Percentiles rank a stretch among this genome's conserved stretches.
Conservation (phyloP, 1,284 basidiomycete genomes). For the Meira nashicola region DNA sequence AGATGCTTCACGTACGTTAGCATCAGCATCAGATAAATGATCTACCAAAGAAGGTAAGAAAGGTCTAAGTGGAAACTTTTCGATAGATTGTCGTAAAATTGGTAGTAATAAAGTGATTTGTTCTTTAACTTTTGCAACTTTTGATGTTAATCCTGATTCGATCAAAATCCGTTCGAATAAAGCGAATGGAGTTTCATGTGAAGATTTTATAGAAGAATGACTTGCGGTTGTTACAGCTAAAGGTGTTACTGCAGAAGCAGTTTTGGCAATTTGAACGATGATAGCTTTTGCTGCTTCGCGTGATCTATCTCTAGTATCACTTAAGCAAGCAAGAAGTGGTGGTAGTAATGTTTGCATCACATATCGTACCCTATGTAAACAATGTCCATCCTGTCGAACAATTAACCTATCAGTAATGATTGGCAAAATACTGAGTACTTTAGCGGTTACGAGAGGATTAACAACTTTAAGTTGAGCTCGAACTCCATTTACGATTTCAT, state of each 20-base stretch:
- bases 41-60: constrained; percentile 77
- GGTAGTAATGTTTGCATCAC: constrained; percentile 53
- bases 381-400: too few species aligned
- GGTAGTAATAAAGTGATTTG: constrained; percentile 58
- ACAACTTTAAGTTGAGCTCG: too few species aligned
- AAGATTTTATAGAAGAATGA: constrained; percentile 38
- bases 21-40: constrained; percentile 81
- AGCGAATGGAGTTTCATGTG: background rate
- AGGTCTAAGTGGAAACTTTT: constrained; percentile 70
- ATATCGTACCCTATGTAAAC: too few species aligned
- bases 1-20: constrained; percentile 79
- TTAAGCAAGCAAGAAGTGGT: constrained; percentile 73
- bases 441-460: too few species aligned
- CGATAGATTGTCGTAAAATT: constrained; percentile 21
- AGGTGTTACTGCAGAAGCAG: constrained; percentile 61
- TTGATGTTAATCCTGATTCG: constrained; percentile 71
- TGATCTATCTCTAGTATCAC: constrained; percentile 68
- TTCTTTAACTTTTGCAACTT: constrained; percentile 62
- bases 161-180: constrained; percentile 69
- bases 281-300: constrained; percentile 71
- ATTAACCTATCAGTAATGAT: too few species aligned
- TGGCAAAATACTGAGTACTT: too few species aligned
- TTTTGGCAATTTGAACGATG: constrained; percentile 66
- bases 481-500: too few species aligned
- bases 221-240: constrained; percentile 52